These are phyloP conservation scores for Pythium dissotocum DNA, from an alignment of 352 stramenopile species.

Conservation along the genomic window DNA sequence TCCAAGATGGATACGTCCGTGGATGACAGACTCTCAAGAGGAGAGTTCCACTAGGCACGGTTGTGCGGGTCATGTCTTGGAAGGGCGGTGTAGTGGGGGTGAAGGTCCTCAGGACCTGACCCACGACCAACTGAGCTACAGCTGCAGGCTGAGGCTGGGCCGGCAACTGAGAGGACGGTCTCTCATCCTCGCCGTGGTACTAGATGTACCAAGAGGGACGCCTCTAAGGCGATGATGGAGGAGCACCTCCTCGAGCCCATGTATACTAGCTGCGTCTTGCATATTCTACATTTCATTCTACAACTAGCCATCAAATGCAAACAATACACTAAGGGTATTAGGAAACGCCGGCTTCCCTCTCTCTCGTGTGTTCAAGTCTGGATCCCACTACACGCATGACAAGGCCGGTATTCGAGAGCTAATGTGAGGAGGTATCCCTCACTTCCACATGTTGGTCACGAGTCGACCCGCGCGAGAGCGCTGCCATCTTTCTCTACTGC, in stretches of 20 bases:
- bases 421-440: no score
- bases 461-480: no score
- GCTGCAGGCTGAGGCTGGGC: not conserved
- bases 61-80: not conserved
- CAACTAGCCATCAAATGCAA: not conserved
- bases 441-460: no score
- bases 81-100: not conserved
- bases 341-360: not conserved
- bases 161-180: not conserved
- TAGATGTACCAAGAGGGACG: not conserved
- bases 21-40: not conserved
- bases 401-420: no score
- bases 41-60: not conserved
- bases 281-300: not conserved
- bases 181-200: not conserved
- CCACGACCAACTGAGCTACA: not conserved
- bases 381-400: conserved; percentile 1
- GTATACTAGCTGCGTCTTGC: not conserved
- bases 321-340: not conserved
- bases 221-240: not conserved
- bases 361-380: not conserved
- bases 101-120: not conserved
- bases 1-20: not conserved
- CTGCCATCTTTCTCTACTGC: no score
- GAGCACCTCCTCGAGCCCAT: not conserved